phyloP scores from a whole-genome alignment of 805 yeast species.

The Kodamaea kakaduensis region DNA sequence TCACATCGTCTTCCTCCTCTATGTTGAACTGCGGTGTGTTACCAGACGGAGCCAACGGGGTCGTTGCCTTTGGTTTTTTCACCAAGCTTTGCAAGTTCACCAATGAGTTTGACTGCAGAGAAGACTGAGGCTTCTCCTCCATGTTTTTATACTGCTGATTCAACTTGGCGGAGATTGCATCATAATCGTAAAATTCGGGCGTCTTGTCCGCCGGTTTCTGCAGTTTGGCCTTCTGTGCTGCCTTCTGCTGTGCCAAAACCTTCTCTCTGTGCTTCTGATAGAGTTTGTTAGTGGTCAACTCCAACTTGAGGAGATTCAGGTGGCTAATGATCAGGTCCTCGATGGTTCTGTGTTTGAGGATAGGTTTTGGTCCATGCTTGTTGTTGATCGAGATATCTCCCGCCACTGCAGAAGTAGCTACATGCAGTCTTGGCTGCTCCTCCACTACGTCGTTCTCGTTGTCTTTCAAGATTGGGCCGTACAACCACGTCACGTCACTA shows the following conservation, averaged over 20 bases:
- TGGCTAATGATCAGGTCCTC: constrained; percentile 75
- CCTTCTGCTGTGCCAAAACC: constrained; percentile 12
- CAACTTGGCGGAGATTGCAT: constrained; percentile 41
- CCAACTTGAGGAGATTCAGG: constrained; percentile 42
- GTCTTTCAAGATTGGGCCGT: constrained; percentile 76
- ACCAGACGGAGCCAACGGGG: background rate
- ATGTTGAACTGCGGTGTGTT: background rate
- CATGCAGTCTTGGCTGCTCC: constrained; percentile 10
- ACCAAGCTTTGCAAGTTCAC: constrained; percentile 14
- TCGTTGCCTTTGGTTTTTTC: constrained; percentile 1
- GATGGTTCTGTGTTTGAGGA: constrained; percentile 80
- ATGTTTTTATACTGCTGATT: constrained; percentile 32
- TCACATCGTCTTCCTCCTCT: constrained; percentile 1
- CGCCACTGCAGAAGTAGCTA: constrained; percentile 42
- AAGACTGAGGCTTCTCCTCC: constrained; percentile 8
- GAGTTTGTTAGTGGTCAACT: constrained; percentile 36
- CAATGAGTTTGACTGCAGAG: constrained; percentile 14
- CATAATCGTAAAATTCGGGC: constrained; percentile 41
- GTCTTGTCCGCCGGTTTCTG: constrained; percentile 12
- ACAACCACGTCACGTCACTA: constrained; percentile 95
- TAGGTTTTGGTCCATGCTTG: constrained; percentile 60
- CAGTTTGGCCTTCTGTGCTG: constrained; percentile 11
- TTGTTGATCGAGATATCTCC: constrained; percentile 43
- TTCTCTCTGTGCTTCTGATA: constrained; percentile 30
- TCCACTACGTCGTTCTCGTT: constrained; percentile 11